phyloP scores from a whole-genome alignment of 2,329 filamentous ascomycete genomes.

The Colletotrichum horii region DNA sequence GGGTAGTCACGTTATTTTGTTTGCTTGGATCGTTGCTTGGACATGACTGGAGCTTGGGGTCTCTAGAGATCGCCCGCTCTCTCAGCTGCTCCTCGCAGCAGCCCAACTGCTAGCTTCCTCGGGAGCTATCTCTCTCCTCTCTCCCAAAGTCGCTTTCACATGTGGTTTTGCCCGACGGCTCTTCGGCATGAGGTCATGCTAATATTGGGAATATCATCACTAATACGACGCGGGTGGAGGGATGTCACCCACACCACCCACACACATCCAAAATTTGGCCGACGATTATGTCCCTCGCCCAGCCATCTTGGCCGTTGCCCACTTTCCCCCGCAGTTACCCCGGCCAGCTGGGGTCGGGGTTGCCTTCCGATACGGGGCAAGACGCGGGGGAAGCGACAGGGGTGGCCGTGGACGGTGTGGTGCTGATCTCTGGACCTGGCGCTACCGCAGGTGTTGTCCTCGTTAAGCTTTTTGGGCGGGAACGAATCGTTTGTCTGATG shows the following conservation, averaged over 20 bases:
- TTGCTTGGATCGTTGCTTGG: not conserved
- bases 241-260: constrained; percentile 8
- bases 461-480: constrained; percentile 3
- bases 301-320: not conserved
- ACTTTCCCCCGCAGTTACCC: constrained; percentile 5
- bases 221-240: constrained; percentile 7
- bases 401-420: not conserved
- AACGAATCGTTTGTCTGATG: constrained; percentile 3
- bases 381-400: constrained; percentile 17
- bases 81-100: not conserved
- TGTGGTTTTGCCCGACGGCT: not conserved
- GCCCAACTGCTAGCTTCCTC: not conserved
- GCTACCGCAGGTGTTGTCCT: constrained; percentile 5
- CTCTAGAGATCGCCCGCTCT: not conserved
- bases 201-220: constrained; percentile 1
- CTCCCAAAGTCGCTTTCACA: not conserved
- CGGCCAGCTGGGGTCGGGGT: not conserved
- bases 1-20: not conserved
- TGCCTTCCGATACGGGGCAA: constrained; percentile 16
- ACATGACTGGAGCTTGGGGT: not conserved
- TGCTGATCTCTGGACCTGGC: constrained; percentile 8
- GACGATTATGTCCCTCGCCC: not conserved
- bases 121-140: not conserved
- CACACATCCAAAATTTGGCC: not conserved
- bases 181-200: constrained; percentile 16